Conservation (phyloP, 192 early-diverging fungal genomes). For the Pecoramyces ruminantium region DNA sequence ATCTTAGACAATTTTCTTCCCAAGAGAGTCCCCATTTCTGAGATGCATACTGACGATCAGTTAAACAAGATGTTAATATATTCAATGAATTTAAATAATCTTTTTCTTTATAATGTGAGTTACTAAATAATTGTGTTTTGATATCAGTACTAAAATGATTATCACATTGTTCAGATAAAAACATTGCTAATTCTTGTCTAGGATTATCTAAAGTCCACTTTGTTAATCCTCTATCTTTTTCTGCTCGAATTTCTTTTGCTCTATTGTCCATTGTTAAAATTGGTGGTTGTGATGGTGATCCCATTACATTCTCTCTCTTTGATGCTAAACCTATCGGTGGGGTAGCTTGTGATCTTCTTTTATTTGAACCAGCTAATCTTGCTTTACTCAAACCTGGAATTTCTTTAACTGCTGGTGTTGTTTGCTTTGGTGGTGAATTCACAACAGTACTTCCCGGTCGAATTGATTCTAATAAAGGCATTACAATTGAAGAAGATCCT, state of each 20-base stretch:
- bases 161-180: conserved; percentile 41
- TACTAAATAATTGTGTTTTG: conserved; percentile 46
- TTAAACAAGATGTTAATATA: conserved; percentile 47
- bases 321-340: conserved; percentile 9
- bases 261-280: conserved; percentile 45
- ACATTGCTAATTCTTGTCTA: conserved; percentile 39
- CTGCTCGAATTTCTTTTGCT: conserved; percentile 48
- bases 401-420: background rate
- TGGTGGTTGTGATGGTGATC: conserved; percentile 13
- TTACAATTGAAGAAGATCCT: background rate
- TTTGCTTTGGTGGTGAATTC: background rate
- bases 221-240: conserved; percentile 44
- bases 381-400: background rate
- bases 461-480: background rate
- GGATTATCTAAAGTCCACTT: conserved; percentile 56
- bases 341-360: conserved; percentile 5
- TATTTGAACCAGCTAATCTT: conserved; percentile 3
- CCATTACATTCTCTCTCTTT: background rate
- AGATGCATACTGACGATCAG: conserved; percentile 13
- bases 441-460: background rate
- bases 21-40: conserved; percentile 12
- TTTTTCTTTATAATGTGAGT: conserved; percentile 74
- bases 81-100: conserved; percentile 51
- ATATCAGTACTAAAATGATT: conserved; percentile 40
- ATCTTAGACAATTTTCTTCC: conserved; percentile 39